Percentiles rank a stretch among this genome's conserved stretches.
Evolutionary conservation across 805 yeast genomes (phyloP).

Genomic region (Jamesozyma rosinii): DNA sequence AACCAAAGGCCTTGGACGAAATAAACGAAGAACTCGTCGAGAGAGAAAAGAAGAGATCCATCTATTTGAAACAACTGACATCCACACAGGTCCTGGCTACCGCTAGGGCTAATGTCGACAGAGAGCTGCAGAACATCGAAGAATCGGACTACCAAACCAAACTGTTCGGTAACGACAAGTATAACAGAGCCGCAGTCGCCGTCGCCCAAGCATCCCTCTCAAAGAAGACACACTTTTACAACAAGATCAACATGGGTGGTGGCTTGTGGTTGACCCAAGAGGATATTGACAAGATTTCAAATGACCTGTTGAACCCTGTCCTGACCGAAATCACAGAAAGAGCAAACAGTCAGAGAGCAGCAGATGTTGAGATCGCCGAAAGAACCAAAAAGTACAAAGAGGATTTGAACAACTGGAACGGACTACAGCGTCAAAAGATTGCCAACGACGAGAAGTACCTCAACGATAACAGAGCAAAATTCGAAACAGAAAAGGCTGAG

Average conservation of each 20-base stretch:
- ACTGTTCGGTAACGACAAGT: conserved; percentile 38
- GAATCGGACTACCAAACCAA: conserved; percentile 23
- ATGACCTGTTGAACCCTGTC: conserved; percentile 74
- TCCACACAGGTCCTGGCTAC: conserved; percentile 36
- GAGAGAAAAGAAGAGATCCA: conserved; percentile 26
- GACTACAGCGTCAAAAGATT: conserved; percentile 32
- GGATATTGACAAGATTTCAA: conserved; percentile 76
- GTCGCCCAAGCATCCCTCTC: conserved; percentile 59
- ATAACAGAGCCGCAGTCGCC: conserved; percentile 64
- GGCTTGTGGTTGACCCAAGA: conserved; percentile 69
- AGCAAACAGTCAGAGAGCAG: conserved; percentile 60
- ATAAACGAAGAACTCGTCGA: conserved; percentile 38
- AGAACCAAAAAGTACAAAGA: conserved; percentile 31
- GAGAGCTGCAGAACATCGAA: conserved; percentile 34
- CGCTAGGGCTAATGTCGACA: conserved; percentile 47
- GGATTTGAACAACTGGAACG: conserved; percentile 35
- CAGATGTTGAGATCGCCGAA: conserved; percentile 40
- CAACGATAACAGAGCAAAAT: conserved; percentile 37
- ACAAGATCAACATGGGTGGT: conserved; percentile 75
- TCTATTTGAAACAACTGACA: conserved; percentile 24
- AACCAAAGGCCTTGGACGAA: conserved; percentile 26
- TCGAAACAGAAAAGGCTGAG: conserved; percentile 14
- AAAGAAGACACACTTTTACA: conserved; percentile 29
- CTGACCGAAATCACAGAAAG: conserved; percentile 61
- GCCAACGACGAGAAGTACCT: conserved; percentile 34